A percentile compares a stretch with the other conserved stretches of the same genome.
Conservation (phyloP, 2,329 filamentous ascomycete species). For the Pseudogymnoascus sp. region DNA sequence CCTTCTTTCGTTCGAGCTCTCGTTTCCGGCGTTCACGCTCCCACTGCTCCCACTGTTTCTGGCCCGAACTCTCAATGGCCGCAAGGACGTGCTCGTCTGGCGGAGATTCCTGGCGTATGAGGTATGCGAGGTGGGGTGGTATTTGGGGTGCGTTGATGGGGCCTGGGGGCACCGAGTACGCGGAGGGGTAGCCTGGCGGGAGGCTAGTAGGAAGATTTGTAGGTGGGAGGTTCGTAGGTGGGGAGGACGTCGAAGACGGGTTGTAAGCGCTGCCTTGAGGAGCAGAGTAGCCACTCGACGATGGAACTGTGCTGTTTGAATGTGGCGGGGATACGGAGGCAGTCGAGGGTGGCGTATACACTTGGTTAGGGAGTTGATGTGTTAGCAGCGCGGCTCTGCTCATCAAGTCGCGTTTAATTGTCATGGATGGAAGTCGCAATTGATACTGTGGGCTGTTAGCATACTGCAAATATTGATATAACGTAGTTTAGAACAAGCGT, state of each 20-base stretch:
- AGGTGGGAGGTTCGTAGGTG: background rate
- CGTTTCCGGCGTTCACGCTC: background rate
- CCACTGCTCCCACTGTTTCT: slow-evolving; percentile 1
- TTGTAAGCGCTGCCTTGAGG: background rate
- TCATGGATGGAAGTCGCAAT: slow-evolving; percentile 55
- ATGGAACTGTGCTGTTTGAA: background rate
- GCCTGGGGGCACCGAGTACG: background rate
- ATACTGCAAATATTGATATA: background rate
- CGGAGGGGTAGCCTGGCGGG: background rate
- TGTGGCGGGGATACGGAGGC: background rate
- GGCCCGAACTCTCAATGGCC: background rate
- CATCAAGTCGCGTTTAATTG: slow-evolving; percentile 48
- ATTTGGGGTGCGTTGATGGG: background rate
- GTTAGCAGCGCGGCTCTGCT: slow-evolving; percentile 14
- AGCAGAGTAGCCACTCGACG: background rate
- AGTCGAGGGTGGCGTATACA: background rate
- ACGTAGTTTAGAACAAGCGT: slow-evolving; percentile 6
- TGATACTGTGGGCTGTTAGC: slow-evolving; percentile 38
- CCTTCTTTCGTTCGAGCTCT: slow-evolving; percentile 5
- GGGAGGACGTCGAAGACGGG: background rate
- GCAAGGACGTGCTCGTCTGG: background rate
- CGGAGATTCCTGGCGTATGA: background rate
- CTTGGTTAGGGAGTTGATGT: background rate
- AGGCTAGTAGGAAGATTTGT: background rate
- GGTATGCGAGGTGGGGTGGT: background rate